Conservation (phyloP, 768 basidiomycete genomes). For the Lactifluus echinatus region DNA sequence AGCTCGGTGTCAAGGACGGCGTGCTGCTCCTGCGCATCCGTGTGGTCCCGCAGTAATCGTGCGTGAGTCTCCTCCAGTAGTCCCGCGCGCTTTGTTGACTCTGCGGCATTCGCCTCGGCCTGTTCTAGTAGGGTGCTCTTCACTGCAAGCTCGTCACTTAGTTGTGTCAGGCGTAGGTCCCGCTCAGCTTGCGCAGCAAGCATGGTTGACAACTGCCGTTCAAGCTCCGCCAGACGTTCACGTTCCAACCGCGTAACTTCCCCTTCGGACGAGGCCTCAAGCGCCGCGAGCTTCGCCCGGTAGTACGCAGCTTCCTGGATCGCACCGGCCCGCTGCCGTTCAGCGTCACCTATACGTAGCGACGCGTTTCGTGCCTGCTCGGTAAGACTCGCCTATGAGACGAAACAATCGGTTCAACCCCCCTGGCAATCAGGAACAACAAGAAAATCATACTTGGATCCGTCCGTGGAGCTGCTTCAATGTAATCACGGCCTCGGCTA, state of each 20-base stretch:
- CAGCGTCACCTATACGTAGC: constrained; percentile 70
- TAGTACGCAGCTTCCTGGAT: constrained; percentile 93
- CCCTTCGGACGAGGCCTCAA: constrained; percentile 58
- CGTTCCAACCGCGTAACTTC: constrained; percentile 69
- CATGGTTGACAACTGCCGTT: constrained; percentile 54
- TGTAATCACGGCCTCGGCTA: constrained; percentile 64
- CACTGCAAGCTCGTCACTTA: constrained; percentile 62
- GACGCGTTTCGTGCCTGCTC: constrained; percentile 73
- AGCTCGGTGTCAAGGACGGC: constrained; percentile 51
- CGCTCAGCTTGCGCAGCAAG: constrained; percentile 54
- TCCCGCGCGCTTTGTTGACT: constrained; percentile 70
- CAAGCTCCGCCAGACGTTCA: constrained; percentile 67
- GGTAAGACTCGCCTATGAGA: constrained; percentile 51
- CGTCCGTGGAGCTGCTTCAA: constrained; percentile 85
- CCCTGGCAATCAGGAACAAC: neutral
- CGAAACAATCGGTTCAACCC: neutral
- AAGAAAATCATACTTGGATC: constrained; percentile 56
- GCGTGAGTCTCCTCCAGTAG: constrained; percentile 61
- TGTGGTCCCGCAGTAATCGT: constrained; percentile 52
- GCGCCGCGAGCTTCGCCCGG: constrained; percentile 85
- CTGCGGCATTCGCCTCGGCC: constrained; percentile 67
- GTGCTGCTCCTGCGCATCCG: constrained; percentile 60
- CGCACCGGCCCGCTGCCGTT: constrained; percentile 67
- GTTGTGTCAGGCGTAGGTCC: constrained; percentile 64
- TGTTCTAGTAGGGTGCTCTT: constrained; percentile 74